Base-by-base conservation (phyloP, 495 filamentous ascomycete genomes). In the Penicillium coffeae region DNA sequence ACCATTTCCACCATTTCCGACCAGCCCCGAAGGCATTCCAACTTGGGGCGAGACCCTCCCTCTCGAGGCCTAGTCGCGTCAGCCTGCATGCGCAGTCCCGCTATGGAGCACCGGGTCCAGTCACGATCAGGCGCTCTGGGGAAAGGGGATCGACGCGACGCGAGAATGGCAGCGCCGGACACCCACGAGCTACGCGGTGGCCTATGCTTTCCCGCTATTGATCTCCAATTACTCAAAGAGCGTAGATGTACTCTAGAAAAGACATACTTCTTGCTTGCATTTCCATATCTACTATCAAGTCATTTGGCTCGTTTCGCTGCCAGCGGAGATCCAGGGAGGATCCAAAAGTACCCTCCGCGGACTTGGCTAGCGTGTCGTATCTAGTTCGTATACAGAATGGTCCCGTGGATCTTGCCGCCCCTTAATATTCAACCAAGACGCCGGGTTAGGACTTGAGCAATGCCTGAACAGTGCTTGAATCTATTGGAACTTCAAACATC, bases 1-100 rank as follows among this genome's bases (percentile, higher is more conserved):
- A 13, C 27, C 12, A 13, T 41, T 35, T 51, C 50, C 49, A 55
- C 56, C 43, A 45, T 51, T 37, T 53, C 50, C 57, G 57, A 60
- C 47, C 53, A 53, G 47, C 43, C 50, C 57, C 57, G 57, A 60
- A 41, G 45, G 35, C 45, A 46, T 55, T 52, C 48, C 56, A 49
- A 50, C 49, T 44, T 51, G 25, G 38, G 38, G 30, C 50, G 15
- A 21, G 20, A 16, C 13, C 20, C 27, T 37, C 18, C 52, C 56
- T 52, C 52, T 52, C 52, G 55, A 9, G 9, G n/a, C 16, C 16
- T 42, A 20, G 33, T 15, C 13, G 16, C 20, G 8, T 19, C 32
- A 30, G 8, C 42, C 42, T 46, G 48, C 48, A 51, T 51, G 45
- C 45, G 48, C n/a, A 40, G 21, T 42, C 12, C 14, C 36, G 19